Base-by-base conservation (phyloP, 805 yeast species). In the Yamadazyma paraphyllophila region DNA sequence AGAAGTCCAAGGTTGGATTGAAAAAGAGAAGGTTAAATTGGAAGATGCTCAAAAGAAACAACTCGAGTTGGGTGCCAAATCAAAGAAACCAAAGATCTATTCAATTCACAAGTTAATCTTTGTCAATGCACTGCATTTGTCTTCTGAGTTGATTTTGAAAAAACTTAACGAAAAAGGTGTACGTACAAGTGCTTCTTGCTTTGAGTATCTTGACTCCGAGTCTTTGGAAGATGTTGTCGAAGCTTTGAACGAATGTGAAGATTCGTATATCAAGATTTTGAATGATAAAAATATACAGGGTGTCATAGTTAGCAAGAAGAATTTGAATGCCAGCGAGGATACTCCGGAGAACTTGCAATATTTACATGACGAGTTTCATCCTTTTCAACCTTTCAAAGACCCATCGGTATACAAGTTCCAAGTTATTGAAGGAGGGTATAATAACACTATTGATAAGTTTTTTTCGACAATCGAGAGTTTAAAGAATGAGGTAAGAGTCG, bases 401-500 rank as follows among this genome's bases (percentile, higher is more conserved):
- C 53, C 53, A 1, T 51, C 54, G 1, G 49, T 55, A 7, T 62
- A 57, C 41, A 66, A 68, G 16, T 57, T 82, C 15, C 69, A 67
- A 14, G 6, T 16, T 4, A 32, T 49, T 7, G 65, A 81, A 11
- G 63, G 68, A 11, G 63, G 68, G 7, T 92, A 89, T 62, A 91
- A 89, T 59, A 77, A 78, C 47, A 84, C 97, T 0, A 74, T 92
- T 15, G 99, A 92, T 63, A 72, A 69, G 34, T 92, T 87, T 59
- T 92, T 87, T 60, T 88, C 97, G 0, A 82, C 92, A 0, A 71
- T 91, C 12, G 96, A 92, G 58, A 82, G 95, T 3, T 81, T 89
- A 3, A 88, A 88, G 57, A 80, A 82, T 56, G 83, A 90, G 0
- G 65, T 87, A 45, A 78, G 82, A 46, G 78, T 86, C 29, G 95